Conservation (phyloP, 225 moss, liverwort and hornwort genomes). For the Polytrichum formosum region DNA sequence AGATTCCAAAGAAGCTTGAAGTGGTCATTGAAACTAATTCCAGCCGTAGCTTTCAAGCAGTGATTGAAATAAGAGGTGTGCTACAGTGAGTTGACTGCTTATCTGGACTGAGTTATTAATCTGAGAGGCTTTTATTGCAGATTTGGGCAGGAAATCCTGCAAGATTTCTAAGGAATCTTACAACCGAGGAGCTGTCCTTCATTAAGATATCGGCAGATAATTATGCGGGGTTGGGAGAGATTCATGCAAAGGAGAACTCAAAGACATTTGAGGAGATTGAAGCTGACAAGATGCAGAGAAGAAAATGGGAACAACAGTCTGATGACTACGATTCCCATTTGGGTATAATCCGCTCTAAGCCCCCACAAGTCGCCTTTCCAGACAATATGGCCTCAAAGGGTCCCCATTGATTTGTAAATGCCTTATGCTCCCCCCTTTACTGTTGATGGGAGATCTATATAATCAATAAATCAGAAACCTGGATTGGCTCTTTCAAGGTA, state of each 20-base stretch:
- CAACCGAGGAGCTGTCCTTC: conserved; percentile 66
- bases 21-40: too few species aligned
- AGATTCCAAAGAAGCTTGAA: background rate
- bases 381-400: conserved; percentile 45
- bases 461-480: too few species aligned
- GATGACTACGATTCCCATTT: conserved; percentile 72
- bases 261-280: conserved; percentile 71
- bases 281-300: conserved; percentile 38
- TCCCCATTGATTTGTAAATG: conserved; percentile 29
- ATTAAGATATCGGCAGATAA: conserved; percentile 79
- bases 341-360: conserved; percentile 48
- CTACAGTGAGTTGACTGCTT: background rate
- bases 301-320: conserved; percentile 39
- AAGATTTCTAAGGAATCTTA: conserved; percentile 77
- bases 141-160: conserved; percentile 97
- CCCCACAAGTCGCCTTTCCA: conserved; percentile 35
- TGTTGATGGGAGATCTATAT: too few species aligned
- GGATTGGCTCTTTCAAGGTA: too few species aligned
- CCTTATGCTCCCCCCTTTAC: background rate
- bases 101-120: background rate
- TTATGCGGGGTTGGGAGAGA: conserved; percentile 59
- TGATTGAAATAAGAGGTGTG: background rate
- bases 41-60: too few species aligned
- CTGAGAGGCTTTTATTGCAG: conserved; percentile 23
- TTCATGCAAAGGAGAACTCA: conserved; percentile 70